Evolutionary conservation across 23 red algal species (phyloP), one percentile per base, ranked within the genome.

Genomic region (Cyanidiococcus yangmingshanensis): DNA sequence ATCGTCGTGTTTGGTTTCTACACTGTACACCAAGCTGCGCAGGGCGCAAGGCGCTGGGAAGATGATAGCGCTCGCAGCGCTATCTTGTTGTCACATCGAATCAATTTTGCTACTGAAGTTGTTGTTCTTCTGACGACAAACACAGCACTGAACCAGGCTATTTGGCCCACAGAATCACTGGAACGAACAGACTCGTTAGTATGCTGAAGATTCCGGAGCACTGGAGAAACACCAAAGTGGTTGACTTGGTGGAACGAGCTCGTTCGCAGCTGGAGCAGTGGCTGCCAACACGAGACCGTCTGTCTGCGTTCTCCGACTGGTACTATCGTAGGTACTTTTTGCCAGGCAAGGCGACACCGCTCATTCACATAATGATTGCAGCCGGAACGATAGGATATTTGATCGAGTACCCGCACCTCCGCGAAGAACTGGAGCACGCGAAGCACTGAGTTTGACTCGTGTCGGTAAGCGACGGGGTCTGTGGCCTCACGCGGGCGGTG

Each of bases 351-450:
- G 79, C 86, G 68, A 63, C 71, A 40, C 89, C 89, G 16, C 78
- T 92, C 36, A 74, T 86, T 34, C 89, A 92, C 84, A 75, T 75
- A 3, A 92, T 92, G 89, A 21, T 92, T 40, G 76, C 39, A 1
- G 77, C 83, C 32, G 83, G 83, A 31, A 74, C 82, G 40, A 87
- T 86, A 29, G 89, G 89, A 41, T 92, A 92, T 50, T 68, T 84
- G 26, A 83, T 86, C 30, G 89, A 92, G 58, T 92, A 92, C 59
- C 83, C 89, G 57, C 89, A 92, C 75, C 77, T 92, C 71, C 85
- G 85, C 58, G 80, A 92, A 59, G 82, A 92, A 80, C 39, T 85
- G 0, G 1, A 40, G 75, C 75, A 77, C 75, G 39, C 39, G 75
- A 40, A 50, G 1, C 39, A 40, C 74, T 37, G 39, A 40, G 74